Evolutionary conservation across 1,284 basidiomycete genomes (phyloP), one percentile per base, ranked within the genome.

Genomic region (Taiwanofungus camphoratus): DNA sequence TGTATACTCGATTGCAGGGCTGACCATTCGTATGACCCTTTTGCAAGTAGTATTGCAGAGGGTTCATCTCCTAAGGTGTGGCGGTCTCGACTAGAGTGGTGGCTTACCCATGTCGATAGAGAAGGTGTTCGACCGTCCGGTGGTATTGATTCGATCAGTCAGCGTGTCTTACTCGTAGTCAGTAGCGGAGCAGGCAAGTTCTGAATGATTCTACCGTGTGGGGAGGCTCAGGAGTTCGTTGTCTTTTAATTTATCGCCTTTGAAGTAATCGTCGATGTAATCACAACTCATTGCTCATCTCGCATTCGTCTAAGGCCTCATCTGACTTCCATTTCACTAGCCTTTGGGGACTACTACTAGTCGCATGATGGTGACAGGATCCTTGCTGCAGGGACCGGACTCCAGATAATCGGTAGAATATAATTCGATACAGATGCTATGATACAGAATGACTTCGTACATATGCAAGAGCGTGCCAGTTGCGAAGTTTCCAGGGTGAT

Each of bases 391-490:
- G n/a, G n/a, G n/a, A n/a, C n/a, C n/a, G n/a, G n/a, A n/a, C n/a
- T n/a, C n/a, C n/a, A 46, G 26, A 26, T n/a, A 34, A 29, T 29
- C 27, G 8, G 27, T n/a, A 29, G 27, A 8, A n/a, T 29, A n/a
- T n/a, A 30, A 23, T 26, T 43, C 46, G 44, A 30, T 41, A 47
- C 46, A n/a, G 1, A 23, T 13, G 19, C 23, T 2, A 15, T 35
- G 16, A 29, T 24, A 30, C 12, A 23, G 24, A 18, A 3, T 15
- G 11, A n/a, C 8, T 43, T 20, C 21, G 34, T 11, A 77, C 71
- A 59, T 73, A 77, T 12, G 76, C 79, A 43, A 88, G 57, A 18
- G 72, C 68, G 50, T 70, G 62, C 87, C 87, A 89, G 41, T 68
- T 73, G 22, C 61, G 61, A 39, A 56, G 39, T 21, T 78, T 71